Evolutionary conservation across 805 yeast species (phyloP), one percentile per base, ranked within the genome.

Genomic region (Kodamaea lidongshanica): DNA sequence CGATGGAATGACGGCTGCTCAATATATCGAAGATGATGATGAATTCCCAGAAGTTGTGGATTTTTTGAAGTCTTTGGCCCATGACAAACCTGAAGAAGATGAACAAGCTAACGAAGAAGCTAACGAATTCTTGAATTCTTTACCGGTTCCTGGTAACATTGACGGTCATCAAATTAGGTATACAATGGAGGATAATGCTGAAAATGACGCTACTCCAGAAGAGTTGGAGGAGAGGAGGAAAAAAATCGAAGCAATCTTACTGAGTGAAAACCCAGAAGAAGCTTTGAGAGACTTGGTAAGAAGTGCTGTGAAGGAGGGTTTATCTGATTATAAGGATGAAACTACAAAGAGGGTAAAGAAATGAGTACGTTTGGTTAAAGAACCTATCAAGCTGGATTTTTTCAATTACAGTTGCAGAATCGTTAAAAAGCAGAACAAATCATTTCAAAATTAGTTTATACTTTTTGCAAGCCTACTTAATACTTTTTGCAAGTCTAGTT

Each of bases 191-290:
- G 42, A 38, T 22, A 61, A 58, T 21, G 59, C 49, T 11, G 70
- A 63, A 15, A 51, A 40, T 15, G 67, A 60, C 13, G 23, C 35
- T 12, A 62, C 61, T 7, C 75, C 67, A 18, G 65, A 70, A 12
- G 60, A 53, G 33, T 63, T 64, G 30, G 65, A 66, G 18, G 79
- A 69, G 30, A 74, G 80, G 45, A 69, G 92, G 41, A 61, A 64
- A 42, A 65, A 71, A 47, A 61, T 89, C 14, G 83, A 81, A 46
- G 72, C 68, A 22, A 85, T 89, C 14, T 70, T 87, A 39, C 69
- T 75, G 39, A 77, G 94, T 33, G 94, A 79, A 4, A 79, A 85
- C 46, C 85, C 89, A 3, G 95, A 87, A 50, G 84, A 75, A 39
- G 81, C 76, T 16, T 61, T 88, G 25, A 74, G 80, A 46, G 74